A percentile compares a stretch with the other conserved stretches of the same genome.
These are phyloP conservation scores for Talaromyces trachyspermus DNA, from an alignment of 495 filamentous ascomycete species.

Conservation along the genomic window DNA sequence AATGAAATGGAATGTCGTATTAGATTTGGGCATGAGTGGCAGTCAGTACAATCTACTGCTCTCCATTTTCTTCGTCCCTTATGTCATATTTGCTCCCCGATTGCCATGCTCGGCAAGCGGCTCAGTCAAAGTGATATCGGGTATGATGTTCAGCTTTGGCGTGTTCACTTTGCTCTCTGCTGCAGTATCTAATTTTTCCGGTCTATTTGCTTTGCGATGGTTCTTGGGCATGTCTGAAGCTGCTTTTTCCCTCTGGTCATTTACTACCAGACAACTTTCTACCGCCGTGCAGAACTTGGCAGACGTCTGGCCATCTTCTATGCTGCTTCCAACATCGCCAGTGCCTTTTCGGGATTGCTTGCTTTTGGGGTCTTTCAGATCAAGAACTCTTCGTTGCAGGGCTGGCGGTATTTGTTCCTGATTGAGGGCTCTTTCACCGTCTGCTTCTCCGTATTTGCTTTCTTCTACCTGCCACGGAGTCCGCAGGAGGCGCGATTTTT, in stretches of 20 bases:
- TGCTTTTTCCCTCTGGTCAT: conserved; percentile 69
- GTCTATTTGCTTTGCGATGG: conserved; percentile 51
- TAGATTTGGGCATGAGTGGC: conserved; percentile 21
- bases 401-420: conserved; percentile 73
- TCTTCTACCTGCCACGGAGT: conserved; percentile 60
- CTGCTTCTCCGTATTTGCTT: conserved; percentile 58
- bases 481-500: conserved; percentile 59
- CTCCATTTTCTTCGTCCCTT: conserved; percentile 72
- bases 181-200: conserved; percentile 52
- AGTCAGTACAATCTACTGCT: conserved; percentile 67
- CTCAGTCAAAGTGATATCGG: conserved; percentile 55
- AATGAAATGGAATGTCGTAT: not conserved
- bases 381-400: conserved; percentile 38
- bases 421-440: conserved; percentile 63
- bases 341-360: conserved; percentile 65
- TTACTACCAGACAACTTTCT: conserved; percentile 58
- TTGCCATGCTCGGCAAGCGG: conserved; percentile 64
- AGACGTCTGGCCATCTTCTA: conserved; percentile 73
- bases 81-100: conserved; percentile 60
- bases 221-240: conserved; percentile 65
- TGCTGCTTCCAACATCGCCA: conserved; percentile 65
- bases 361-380: conserved; percentile 75
- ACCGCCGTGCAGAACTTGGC: conserved; percentile 68
- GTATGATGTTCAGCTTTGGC: conserved; percentile 63
- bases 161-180: conserved; percentile 50